Conservation (phyloP, 257 asterid species). For the Cordia subcordata region DNA sequence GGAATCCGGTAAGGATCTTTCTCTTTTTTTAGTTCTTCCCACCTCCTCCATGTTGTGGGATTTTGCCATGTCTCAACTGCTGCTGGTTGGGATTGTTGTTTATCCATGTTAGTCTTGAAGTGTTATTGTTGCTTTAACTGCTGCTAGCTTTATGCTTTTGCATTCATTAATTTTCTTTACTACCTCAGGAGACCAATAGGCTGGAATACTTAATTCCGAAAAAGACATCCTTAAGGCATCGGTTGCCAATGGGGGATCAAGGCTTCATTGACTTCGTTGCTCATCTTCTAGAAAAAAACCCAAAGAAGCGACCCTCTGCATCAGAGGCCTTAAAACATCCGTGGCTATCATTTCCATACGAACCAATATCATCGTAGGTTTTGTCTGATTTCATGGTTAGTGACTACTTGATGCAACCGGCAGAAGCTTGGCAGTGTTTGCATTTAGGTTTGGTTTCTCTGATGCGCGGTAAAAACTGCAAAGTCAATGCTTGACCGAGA, state of each 20-base stretch:
- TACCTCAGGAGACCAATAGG: conserved; percentile 24
- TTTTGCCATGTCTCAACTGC: neutral
- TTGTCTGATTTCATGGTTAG: neutral
- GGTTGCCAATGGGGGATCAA: conserved; percentile 31
- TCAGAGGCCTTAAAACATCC: conserved; percentile 31
- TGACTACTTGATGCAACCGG: neutral
- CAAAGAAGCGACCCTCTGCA: conserved; percentile 34
- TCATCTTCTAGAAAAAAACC: conserved; percentile 25
- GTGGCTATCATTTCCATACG: conserved; percentile 26
- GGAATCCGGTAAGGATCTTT: conserved; percentile 18
- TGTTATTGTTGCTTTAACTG: too few relatives aligned
- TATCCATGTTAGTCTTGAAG: neutral
- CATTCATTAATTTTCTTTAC: neutral
- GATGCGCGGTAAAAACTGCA: neutral
- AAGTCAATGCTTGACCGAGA: neutral
- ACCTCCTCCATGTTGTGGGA: too few relatives aligned
- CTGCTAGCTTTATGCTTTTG: neutral
- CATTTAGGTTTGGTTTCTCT: neutral
- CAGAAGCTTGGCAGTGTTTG: neutral
- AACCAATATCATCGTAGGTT: conserved; percentile 24
- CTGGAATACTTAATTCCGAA: conserved; percentile 30
- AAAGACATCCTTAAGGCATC: conserved; percentile 24
- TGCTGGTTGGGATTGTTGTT: neutral
- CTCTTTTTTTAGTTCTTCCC: neutral
- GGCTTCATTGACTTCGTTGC: conserved; percentile 28